These are phyloP conservation scores for Fusarium ambrosium DNA, from an alignment of 2,329 filamentous ascomycete genomes.

Conservation along the genomic window DNA sequence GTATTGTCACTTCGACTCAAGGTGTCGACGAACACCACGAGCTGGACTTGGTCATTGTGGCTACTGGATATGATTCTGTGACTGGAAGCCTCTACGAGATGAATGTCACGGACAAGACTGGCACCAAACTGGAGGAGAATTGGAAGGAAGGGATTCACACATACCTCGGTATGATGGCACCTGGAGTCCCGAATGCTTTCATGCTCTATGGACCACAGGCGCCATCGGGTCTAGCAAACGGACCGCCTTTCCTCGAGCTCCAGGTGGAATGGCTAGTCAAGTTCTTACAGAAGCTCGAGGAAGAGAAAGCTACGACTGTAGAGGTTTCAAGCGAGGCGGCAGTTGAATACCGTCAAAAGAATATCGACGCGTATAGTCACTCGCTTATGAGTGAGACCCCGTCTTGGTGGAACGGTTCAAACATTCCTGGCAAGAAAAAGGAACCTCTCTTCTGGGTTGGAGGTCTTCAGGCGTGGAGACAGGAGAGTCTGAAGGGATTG, in stretches of 20 bases:
- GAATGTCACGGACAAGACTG: constrained; percentile 35
- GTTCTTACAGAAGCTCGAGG: constrained; percentile 16
- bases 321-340: not conserved
- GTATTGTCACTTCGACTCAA: constrained; percentile 54
- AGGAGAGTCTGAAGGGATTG: not conserved
- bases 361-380: not conserved
- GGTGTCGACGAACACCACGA: constrained; percentile 36
- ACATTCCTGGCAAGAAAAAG: not conserved
- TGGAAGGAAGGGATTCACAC: constrained; percentile 37
- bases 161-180: constrained; percentile 41
- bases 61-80: constrained; percentile 41
- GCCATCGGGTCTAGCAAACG: constrained; percentile 30
- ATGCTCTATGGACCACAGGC: constrained; percentile 44
- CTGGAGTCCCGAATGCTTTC: constrained; percentile 40
- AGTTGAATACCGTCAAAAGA: not conserved
- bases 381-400: not conserved
- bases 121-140: constrained; percentile 20
- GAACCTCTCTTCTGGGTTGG: constrained; percentile 8
- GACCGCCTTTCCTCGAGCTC: constrained; percentile 34
- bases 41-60: constrained; percentile 45
- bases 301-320: not conserved
- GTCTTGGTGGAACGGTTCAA: constrained; percentile 7
- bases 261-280: constrained; percentile 29
- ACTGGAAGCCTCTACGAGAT: constrained; percentile 41
- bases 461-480: not conserved